Evolutionary conservation across 805 yeast species (phyloP), one percentile per base, ranked within the genome.

Genomic region (Lipomyces lipofer): DNA sequence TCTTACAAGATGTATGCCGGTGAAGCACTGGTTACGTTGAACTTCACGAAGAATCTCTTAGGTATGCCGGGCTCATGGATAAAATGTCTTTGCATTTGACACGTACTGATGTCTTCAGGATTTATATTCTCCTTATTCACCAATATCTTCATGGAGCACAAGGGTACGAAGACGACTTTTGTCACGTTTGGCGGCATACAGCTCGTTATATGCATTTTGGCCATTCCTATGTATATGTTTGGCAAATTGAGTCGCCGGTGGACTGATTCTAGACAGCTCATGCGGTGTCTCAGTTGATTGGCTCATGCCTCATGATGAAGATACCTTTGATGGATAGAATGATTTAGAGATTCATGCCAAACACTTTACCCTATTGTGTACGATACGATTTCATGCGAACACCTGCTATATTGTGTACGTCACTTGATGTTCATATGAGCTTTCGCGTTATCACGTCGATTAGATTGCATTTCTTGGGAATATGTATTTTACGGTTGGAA

Each of bases 61-160:
- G 49, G n/a, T n/a, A n/a, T 12, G 12, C 12, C 12, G 35, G 35
- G 35, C n/a, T 30, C n/a, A n/a, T 30, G 35, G n/a, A 12, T 30
- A 12, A 12, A 12, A 12, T 30, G 13, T 30, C 35, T 30, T 30
- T 12, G 12, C 35, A 12, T 30, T 30, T 30, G 13, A n/a, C 12
- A 30, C 12, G 35, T 12, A 30, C n/a, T n/a, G n/a, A 30, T 17
- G 46, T 80, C n/a, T n/a, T n/a, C n/a, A n/a, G n/a, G 30, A 2
- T 80, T 82, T 57, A 63, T 75, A 13, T 82, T 82, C 62, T 79
- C 85, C 4, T 70, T 82, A 24, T 82, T 82, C 68, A 82, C 79
- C 63, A 79, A 78, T 48, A 59, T 69, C 27, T 81, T 79, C 54
- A 67, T 73, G 39, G 72, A 68, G 36, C 42, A 65, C 2, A 56